A percentile compares a stretch with the other conserved stretches of the same genome.
phyloP scores from a whole-genome alignment of 805 yeast genomes.

The Sugiyamaella chiloensis region DNA sequence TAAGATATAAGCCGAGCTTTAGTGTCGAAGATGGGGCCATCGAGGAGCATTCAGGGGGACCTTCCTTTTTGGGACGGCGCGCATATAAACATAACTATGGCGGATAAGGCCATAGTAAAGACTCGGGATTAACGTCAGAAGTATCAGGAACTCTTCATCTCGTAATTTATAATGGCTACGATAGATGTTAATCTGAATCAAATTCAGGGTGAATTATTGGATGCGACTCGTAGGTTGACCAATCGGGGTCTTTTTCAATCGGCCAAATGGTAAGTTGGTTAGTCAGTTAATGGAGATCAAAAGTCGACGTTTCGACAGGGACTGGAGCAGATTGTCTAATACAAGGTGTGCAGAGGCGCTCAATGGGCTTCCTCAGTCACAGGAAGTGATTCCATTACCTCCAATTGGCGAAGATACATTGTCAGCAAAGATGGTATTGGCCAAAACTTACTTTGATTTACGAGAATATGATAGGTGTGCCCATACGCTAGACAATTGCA shows the following conservation, averaged over 20 bases:
- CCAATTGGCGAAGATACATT: background rate
- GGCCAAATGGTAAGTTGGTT: constrained; percentile 55
- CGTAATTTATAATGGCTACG: too few relatives aligned
- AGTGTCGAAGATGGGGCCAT: too few relatives aligned
- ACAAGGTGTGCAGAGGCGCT: constrained; percentile 69
- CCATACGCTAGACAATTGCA: constrained; percentile 50
- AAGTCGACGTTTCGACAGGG: too few relatives aligned
- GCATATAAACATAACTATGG: too few relatives aligned
- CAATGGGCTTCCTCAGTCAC: constrained; percentile 47
- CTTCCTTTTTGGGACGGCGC: too few relatives aligned
- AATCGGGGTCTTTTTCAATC: constrained; percentile 63
- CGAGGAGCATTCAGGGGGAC: too few relatives aligned
- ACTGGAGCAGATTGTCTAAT: too few relatives aligned
- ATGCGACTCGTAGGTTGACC: constrained; percentile 45
- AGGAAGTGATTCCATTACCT: constrained; percentile 11
- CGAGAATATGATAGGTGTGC: constrained; percentile 83
- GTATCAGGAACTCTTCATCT: too few relatives aligned
- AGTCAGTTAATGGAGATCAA: too few relatives aligned
- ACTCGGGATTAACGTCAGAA: too few relatives aligned
- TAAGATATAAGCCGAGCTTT: too few relatives aligned
- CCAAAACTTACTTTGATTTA: constrained; percentile 70
- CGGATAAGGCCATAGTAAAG: too few relatives aligned
- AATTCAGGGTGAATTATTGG: constrained; percentile 12
- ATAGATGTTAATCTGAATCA: background rate
- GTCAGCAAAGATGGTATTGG: constrained; percentile 55